Evolutionary conservation across 2,329 filamentous ascomycete genomes (phyloP).

Genomic region (Aspergillus glaucus): DNA sequence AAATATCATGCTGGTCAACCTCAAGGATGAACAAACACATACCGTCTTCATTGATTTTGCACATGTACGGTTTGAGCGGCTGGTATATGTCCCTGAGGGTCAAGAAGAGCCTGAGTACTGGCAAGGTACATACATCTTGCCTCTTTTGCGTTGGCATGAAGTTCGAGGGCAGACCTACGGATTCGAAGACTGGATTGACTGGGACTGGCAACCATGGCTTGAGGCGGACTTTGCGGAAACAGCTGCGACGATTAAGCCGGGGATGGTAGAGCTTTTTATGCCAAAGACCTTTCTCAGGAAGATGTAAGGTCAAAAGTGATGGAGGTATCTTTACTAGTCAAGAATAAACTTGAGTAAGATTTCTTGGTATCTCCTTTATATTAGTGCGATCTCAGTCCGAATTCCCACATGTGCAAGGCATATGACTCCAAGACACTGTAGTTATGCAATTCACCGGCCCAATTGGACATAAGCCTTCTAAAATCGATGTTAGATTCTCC

Average conservation of each 20-base stretch:
- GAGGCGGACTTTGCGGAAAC: conserved; percentile 16
- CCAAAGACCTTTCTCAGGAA: too few relatives aligned
- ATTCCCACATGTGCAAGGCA: too few relatives aligned
- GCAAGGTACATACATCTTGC: conserved; percentile 13
- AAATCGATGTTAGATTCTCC: too few relatives aligned
- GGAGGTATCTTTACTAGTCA: too few relatives aligned
- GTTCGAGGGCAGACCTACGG: background rate
- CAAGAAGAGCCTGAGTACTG: conserved; percentile 3
- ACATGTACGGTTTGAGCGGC: conserved; percentile 10
- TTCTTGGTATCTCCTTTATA: too few relatives aligned
- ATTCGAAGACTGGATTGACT: conserved; percentile 17
- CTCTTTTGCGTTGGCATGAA: conserved; percentile 11
- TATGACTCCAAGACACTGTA: too few relatives aligned
- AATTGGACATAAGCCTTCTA: too few relatives aligned
- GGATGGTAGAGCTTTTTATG: conserved; percentile 2
- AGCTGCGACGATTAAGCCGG: conserved; percentile 11
- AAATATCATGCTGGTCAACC: conserved; percentile 11
- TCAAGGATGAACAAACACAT: background rate
- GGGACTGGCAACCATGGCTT: conserved; percentile 17
- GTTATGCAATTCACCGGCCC: too few relatives aligned
- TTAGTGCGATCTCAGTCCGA: too few relatives aligned
- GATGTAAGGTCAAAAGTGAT: too few relatives aligned
- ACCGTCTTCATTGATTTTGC: conserved; percentile 14
- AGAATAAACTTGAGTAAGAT: too few relatives aligned
- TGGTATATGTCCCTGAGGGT: conserved; percentile 6